phyloP scores from a whole-genome alignment of 352 stramenopile species.

The Phytophthora sojae region DNA sequence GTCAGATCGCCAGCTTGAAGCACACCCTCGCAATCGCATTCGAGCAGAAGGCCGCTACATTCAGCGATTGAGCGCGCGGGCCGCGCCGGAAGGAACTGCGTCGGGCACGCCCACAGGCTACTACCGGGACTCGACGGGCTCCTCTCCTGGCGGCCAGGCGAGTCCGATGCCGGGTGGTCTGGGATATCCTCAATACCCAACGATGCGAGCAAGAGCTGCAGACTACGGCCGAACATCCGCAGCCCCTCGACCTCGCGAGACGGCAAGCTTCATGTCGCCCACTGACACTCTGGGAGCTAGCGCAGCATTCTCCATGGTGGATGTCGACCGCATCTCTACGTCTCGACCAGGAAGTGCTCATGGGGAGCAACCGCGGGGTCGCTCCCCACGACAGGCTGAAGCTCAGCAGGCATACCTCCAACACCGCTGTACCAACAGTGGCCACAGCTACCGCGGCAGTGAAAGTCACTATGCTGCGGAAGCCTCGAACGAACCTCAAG shows the following conservation, averaged over 20 bases:
- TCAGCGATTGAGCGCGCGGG: conserved; percentile 28
- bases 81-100: conserved; percentile 3
- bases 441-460: conserved; percentile 32
- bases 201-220: conserved; percentile 25
- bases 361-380: conserved; percentile 25
- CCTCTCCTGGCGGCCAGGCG: conserved; percentile 19
- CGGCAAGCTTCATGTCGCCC: conserved; percentile 35
- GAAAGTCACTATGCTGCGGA: conserved; percentile 29
- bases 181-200: conserved; percentile 32
- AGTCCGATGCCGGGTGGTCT: conserved; percentile 27
- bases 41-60: conserved; percentile 34
- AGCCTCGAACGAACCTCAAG: conserved; percentile 13
- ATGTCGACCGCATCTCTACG: conserved; percentile 62
- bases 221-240: conserved; percentile 16
- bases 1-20: conserved; percentile 25
- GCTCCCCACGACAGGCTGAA: conserved; percentile 31
- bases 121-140: conserved; percentile 30
- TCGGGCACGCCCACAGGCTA: conserved; percentile 15
- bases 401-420: conserved; percentile 22
- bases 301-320: conserved; percentile 70
- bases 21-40: conserved; percentile 27
- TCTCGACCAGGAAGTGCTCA: conserved; percentile 21
- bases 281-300: conserved; percentile 25
- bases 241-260: conserved; percentile 32
- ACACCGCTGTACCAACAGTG: conserved; percentile 25